These are phyloP conservation scores for Calonectria hongkongensis DNA, from an alignment of 2,329 filamentous ascomycete genomes.

Conservation along the genomic window DNA sequence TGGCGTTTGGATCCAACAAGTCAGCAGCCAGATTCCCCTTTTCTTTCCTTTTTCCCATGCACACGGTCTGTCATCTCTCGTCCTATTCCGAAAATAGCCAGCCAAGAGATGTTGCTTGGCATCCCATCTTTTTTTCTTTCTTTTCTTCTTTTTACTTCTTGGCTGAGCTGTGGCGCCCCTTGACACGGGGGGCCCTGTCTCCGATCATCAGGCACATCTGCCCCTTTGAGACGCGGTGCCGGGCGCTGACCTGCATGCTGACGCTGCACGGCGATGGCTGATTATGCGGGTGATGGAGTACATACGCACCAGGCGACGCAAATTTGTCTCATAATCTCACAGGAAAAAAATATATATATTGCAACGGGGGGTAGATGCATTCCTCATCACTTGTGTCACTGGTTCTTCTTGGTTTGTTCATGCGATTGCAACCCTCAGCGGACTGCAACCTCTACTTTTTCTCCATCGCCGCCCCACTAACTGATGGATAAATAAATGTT, in stretches of 20 bases:
- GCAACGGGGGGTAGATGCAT: no score
- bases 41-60: neutral
- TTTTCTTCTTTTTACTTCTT: neutral
- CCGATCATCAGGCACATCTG: conserved; percentile 18
- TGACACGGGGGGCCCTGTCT: neutral
- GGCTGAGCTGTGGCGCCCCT: neutral
- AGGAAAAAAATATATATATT: no score
- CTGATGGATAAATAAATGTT: no score
- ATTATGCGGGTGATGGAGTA: neutral
- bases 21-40: neutral
- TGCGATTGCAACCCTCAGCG: no score
- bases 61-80: no score
- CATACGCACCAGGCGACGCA: neutral
- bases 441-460: no score
- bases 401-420: no score
- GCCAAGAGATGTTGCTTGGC: neutral
- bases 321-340: neutral
- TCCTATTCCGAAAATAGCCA: neutral
- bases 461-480: no score
- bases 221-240: neutral
- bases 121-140: neutral
- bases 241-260: conserved; percentile 5
- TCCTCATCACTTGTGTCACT: no score
- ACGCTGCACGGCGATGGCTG: neutral
- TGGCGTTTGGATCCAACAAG: neutral